Evolutionary conservation across 257 asterid genomes (phyloP).

Genomic region (Ilex aquifolium): DNA sequence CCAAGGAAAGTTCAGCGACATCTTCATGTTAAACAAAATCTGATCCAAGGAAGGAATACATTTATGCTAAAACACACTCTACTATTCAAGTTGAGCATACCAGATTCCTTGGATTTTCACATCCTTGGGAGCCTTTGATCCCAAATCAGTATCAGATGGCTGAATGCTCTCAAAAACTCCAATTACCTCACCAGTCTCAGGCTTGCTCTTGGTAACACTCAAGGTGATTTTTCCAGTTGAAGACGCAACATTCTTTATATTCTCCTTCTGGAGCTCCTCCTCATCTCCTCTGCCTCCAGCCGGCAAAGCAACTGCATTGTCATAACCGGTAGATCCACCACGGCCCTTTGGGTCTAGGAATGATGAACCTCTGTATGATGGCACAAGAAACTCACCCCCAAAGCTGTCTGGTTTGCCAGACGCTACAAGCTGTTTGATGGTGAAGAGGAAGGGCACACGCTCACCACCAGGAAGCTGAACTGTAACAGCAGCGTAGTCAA

Average conservation of each 20-base stretch:
- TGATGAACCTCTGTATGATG: conserved; percentile 93
- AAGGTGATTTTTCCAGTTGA: conserved; percentile 71
- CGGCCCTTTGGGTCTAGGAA: conserved; percentile 99
- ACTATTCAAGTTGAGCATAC: conserved; percentile 87
- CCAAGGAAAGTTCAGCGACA: too few relatives aligned
- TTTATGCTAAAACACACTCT: conserved; percentile 12
- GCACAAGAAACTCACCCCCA: conserved; percentile 74
- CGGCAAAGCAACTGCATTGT: conserved; percentile 93
- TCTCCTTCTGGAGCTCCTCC: conserved; percentile 92
- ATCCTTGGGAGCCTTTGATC: conserved; percentile 87
- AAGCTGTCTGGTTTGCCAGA: conserved; percentile 75
- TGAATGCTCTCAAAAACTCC: conserved; percentile 95
- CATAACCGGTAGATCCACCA: conserved; percentile 96
- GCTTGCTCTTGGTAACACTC: conserved; percentile 77
- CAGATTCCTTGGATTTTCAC: conserved; percentile 91
- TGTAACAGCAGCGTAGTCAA: conserved; percentile 93
- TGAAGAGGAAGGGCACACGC: conserved; percentile 92
- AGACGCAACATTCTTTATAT: conserved; percentile 61
- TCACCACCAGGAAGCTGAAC: conserved; percentile 99
- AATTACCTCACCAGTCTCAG: conserved; percentile 89
- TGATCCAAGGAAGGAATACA: conserved; percentile 23
- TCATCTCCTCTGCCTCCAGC: conserved; percentile 99
- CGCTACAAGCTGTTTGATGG: conserved; percentile 85
- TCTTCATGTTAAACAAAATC: conserved; percentile 18
- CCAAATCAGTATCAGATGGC: conserved; percentile 97